Evolutionary conservation across 1,284 basidiomycete genomes (phyloP).

Genomic region (Porodaedalea pini): DNA sequence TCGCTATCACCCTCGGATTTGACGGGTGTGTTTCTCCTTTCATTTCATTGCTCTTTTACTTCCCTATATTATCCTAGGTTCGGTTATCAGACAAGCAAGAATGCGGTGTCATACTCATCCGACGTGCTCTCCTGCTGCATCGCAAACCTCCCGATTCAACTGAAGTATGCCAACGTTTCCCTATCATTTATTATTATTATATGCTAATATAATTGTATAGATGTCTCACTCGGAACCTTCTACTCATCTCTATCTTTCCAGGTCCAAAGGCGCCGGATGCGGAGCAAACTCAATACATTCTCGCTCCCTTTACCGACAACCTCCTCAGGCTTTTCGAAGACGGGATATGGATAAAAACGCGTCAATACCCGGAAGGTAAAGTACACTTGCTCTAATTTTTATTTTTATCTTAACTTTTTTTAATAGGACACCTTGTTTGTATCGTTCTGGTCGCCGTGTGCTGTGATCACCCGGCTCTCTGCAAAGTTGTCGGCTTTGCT

Average conservation of each 20-base stretch:
- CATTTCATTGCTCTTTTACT: background rate
- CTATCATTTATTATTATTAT: background rate
- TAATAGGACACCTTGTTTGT: constrained; percentile 9
- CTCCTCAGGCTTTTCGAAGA: constrained; percentile 4
- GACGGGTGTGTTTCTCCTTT: constrained; percentile 16
- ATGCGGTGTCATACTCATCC: constrained; percentile 2
- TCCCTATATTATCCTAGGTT: background rate
- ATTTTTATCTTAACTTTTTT: background rate
- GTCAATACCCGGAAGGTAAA: constrained; percentile 8
- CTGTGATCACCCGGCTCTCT: constrained; percentile 18
- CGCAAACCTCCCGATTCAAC: background rate
- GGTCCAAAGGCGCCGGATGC: constrained; percentile 18
- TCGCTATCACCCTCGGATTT: constrained; percentile 11
- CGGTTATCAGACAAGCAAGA: constrained; percentile 6
- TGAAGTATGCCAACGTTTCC: background rate
- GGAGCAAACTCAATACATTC: constrained; percentile 14
- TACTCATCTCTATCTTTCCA: constrained; percentile 11
- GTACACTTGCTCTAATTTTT: too few species aligned
- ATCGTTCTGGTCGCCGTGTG: constrained; percentile 7
- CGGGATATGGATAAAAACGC: constrained; percentile 9
- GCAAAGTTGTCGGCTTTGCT: constrained; percentile 10
- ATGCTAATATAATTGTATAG: background rate
- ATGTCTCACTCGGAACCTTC: constrained; percentile 13
- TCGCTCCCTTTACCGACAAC: constrained; percentile 11
- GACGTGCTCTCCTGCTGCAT: background rate